Evolutionary conservation across 140 eudicot genomes (phyloP).

Genomic region (Erigeron philadelphicus): DNA sequence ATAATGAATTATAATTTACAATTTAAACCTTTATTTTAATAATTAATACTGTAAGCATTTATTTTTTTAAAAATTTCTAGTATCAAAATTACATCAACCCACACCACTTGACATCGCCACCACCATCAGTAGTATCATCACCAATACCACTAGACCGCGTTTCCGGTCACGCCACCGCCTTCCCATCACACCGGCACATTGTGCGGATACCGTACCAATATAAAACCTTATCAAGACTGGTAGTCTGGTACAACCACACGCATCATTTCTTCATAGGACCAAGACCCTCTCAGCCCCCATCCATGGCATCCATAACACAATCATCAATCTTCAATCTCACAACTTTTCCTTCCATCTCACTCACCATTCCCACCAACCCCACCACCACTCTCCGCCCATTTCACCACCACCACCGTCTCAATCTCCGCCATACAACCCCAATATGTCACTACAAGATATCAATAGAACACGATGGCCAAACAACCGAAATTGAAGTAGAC

Average conservation of each 20-base stretch:
- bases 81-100: too few relatives aligned
- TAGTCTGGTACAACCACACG: constrained; percentile 20
- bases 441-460: constrained; percentile 51
- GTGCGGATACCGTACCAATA: too few relatives aligned
- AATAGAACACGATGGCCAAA: constrained; percentile 52
- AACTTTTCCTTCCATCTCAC: constrained; percentile 35
- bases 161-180: too few relatives aligned
- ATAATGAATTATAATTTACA: too few relatives aligned
- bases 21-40: too few relatives aligned
- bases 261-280: constrained; percentile 7
- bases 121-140: too few relatives aligned
- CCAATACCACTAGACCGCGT: too few relatives aligned
- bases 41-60: too few relatives aligned
- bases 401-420: constrained; percentile 12
- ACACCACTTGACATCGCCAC: too few relatives aligned
- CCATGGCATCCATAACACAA: constrained; percentile 53
- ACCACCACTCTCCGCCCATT: constrained; percentile 26
- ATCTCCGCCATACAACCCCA: constrained; percentile 20
- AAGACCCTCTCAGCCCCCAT: constrained; percentile 21
- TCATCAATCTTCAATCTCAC: constrained; percentile 24
- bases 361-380: constrained; percentile 27
- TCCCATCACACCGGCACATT: too few relatives aligned
- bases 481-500: constrained; percentile 73
- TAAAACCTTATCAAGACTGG: constrained; percentile 35
- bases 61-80: too few relatives aligned